These are phyloP conservation scores for Mycena chlorophos DNA, from an alignment of 768 basidiomycete species.

Conservation along the genomic window DNA sequence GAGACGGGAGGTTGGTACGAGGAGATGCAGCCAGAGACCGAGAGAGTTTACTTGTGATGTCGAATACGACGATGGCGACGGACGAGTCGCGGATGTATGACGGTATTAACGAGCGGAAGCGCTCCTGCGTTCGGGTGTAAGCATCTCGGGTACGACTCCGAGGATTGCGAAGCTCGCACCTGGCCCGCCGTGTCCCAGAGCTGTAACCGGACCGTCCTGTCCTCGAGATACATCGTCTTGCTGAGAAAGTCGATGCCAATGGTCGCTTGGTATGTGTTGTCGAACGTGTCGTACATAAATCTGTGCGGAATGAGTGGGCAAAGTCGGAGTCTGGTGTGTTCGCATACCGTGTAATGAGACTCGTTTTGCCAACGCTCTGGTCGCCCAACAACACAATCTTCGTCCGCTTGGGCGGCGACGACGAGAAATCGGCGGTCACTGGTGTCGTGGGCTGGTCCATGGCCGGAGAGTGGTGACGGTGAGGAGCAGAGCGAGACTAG, in stretches of 20 bases:
- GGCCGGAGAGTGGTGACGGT: background rate
- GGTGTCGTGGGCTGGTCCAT: slow-evolving; percentile 42
- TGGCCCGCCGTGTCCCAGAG: slow-evolving; percentile 99
- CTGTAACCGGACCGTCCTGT: slow-evolving; percentile 95
- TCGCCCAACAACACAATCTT: slow-evolving; percentile 96
- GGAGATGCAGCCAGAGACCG: slow-evolving; percentile 3
- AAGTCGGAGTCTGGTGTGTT: slow-evolving; percentile 8
- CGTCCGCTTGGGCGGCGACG: slow-evolving; percentile 88
- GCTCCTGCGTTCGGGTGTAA: slow-evolving; percentile 59
- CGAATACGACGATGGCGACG: slow-evolving; percentile 98
- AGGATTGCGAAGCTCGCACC: slow-evolving; percentile 42
- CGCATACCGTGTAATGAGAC: slow-evolving; percentile 88
- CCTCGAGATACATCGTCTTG: slow-evolving; percentile 99
- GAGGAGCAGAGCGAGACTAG: background rate
- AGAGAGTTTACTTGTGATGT: slow-evolving; percentile 85
- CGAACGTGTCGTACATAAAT: slow-evolving; percentile 99
- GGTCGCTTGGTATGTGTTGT: slow-evolving; percentile 98
- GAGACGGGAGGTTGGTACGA: slow-evolving; percentile 9
- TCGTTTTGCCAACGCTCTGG: slow-evolving; percentile 98
- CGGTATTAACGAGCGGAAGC: slow-evolving; percentile 95
- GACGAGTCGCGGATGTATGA: slow-evolving; percentile 99
- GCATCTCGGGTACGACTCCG: background rate
- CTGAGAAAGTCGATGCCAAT: slow-evolving; percentile 99
- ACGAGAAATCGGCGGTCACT: slow-evolving; percentile 79
- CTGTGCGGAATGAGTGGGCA: slow-evolving; percentile 38